phyloP scores from a whole-genome alignment of 805 yeast species.

The Yamadazyma insecticola region DNA sequence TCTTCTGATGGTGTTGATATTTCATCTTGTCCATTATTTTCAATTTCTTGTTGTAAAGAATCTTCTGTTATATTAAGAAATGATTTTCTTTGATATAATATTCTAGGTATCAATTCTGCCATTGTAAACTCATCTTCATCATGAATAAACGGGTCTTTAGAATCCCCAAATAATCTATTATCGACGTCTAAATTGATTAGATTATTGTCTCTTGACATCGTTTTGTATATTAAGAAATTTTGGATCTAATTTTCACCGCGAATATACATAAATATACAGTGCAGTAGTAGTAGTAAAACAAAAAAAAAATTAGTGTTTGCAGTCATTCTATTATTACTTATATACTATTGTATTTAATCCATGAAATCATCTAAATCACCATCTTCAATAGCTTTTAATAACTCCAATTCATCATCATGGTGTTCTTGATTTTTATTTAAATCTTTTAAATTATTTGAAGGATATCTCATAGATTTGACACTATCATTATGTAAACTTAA shows the following conservation, averaged over 20 bases:
- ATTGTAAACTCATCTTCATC: conserved; percentile 43
- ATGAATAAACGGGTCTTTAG: conserved; percentile 34
- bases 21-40: conserved; percentile 1
- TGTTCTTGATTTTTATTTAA: conserved; percentile 24
- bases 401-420: conserved; percentile 38
- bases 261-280: too few species aligned
- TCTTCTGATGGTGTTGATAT: conserved; percentile 6
- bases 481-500: conserved; percentile 85
- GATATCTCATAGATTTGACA: conserved; percentile 93
- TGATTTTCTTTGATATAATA: conserved; percentile 55
- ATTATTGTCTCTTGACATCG: too few species aligned
- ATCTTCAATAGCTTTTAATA: conserved; percentile 47
- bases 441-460: conserved; percentile 35
- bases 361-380: conserved; percentile 51
- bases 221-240: too few species aligned
- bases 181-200: too few species aligned
- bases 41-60: conserved; percentile 38
- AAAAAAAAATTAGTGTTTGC: too few species aligned
- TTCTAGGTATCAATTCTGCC: conserved; percentile 54
- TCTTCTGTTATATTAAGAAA: conserved; percentile 58
- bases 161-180: conserved; percentile 23
- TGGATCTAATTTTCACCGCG: too few species aligned
- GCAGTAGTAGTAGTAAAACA: too few species aligned
- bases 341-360: conserved; percentile 27
- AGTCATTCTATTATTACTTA: too few species aligned